These are phyloP conservation scores for Taiozyma sp. DNA, from an alignment of 1,139 yeast genomes.

Conservation along the genomic window DNA sequence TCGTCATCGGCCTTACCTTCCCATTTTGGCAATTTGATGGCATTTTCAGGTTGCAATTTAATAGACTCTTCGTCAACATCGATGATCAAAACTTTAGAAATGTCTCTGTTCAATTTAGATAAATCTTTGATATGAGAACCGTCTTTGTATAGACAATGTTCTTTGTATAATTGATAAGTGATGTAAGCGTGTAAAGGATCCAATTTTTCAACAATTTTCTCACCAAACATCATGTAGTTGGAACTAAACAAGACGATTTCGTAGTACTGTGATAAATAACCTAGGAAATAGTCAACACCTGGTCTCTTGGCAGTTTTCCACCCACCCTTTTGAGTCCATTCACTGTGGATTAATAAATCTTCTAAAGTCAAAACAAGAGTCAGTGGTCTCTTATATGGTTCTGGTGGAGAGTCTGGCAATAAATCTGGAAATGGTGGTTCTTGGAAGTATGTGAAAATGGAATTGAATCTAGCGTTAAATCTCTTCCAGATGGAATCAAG, in stretches of 20 bases:
- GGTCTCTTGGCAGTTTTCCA: constrained; percentile 99
- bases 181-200: constrained; percentile 92
- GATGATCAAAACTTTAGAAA: constrained; percentile 70
- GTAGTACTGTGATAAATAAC: constrained; percentile 90
- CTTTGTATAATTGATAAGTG: constrained; percentile 83
- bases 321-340: constrained; percentile 88
- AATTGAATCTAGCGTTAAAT: constrained; percentile 62
- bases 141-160: constrained; percentile 80
- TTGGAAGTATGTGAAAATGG: constrained; percentile 77
- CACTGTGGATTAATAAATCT: constrained; percentile 84
- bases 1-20: constrained; percentile 78
- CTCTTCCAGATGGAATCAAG: constrained; percentile 64
- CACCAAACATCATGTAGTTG: constrained; percentile 82
- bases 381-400: constrained; percentile 88
- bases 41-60: constrained; percentile 87
- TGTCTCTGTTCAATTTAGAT: constrained; percentile 83
- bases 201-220: constrained; percentile 75
- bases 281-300: constrained; percentile 93
- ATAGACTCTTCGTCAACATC: constrained; percentile 74
- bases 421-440: constrained; percentile 93
- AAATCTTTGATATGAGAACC: constrained; percentile 84
- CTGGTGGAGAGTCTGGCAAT: constrained; percentile 88
- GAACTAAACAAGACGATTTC: constrained; percentile 90
- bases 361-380: constrained; percentile 87
- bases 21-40: constrained; percentile 82